Evolutionary conservation across 1,284 basidiomycete genomes (phyloP).

Genomic region (Termitomyces sp.): DNA sequence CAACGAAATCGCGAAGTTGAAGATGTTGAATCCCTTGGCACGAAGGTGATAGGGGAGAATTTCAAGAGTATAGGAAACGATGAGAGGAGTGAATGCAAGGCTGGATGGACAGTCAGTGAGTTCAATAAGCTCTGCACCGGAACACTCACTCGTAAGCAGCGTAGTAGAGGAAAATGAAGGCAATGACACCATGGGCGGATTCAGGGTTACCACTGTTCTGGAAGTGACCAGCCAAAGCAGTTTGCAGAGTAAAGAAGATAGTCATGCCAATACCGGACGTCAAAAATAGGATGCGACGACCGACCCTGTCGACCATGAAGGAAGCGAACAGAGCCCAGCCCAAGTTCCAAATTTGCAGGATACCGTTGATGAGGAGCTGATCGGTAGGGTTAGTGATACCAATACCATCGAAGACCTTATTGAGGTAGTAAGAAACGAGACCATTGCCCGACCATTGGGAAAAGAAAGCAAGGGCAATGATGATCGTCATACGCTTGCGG

Average conservation of each 20-base stretch:
- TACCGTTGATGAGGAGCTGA: slow-evolving; percentile 67
- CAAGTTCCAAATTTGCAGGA: slow-evolving; percentile 74
- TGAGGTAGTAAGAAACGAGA: slow-evolving; percentile 73
- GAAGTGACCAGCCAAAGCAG: slow-evolving; percentile 64
- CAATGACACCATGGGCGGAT: slow-evolving; percentile 66
- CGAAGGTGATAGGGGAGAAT: slow-evolving; percentile 69
- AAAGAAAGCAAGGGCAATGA: slow-evolving; percentile 67
- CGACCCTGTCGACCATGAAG: slow-evolving; percentile 52
- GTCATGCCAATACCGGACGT: slow-evolving; percentile 63
- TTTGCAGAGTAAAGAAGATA: slow-evolving; percentile 66
- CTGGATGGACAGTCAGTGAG: slow-evolving; percentile 25
- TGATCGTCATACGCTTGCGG: slow-evolving; percentile 62
- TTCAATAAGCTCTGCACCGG: neutral
- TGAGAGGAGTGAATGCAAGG: slow-evolving; percentile 69
- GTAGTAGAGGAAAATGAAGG: slow-evolving; percentile 74
- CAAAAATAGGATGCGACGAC: slow-evolving; percentile 64
- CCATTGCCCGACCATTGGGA: slow-evolving; percentile 76
- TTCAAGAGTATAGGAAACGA: slow-evolving; percentile 72
- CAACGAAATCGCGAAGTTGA: slow-evolving; percentile 61
- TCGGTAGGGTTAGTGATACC: slow-evolving; percentile 61
- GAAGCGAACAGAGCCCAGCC: slow-evolving; percentile 56
- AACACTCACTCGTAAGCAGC: slow-evolving; percentile 56
- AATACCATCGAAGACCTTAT: slow-evolving; percentile 64
- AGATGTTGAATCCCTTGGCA: slow-evolving; percentile 75
- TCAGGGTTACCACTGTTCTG: slow-evolving; percentile 34